phyloP scores from a whole-genome alignment of 441 rosid genomes.

The Eruca vesicaria region DNA sequence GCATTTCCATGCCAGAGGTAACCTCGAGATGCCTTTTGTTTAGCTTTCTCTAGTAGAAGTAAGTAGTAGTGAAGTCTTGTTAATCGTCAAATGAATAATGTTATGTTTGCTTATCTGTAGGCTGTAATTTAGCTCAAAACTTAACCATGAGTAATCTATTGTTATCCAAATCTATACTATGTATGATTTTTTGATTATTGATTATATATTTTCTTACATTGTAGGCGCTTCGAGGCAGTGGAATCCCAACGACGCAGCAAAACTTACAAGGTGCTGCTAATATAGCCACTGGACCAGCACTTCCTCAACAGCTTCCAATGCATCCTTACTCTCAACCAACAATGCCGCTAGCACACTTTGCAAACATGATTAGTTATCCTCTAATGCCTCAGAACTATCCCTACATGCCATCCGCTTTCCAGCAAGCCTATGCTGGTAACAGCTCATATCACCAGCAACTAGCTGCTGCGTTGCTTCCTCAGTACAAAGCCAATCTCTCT shows the following conservation, averaged over 20 bases:
- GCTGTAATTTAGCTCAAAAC: background rate
- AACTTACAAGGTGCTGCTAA: slow-evolving; percentile 56
- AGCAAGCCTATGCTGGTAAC: slow-evolving; percentile 83
- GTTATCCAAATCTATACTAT: no score
- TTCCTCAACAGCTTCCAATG: slow-evolving; percentile 87
- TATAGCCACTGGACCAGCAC: slow-evolving; percentile 76
- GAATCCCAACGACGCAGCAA: slow-evolving; percentile 59
- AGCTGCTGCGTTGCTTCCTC: slow-evolving; percentile 85
- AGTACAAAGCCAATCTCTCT: slow-evolving; percentile 55
- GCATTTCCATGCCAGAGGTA: slow-evolving; percentile 81
- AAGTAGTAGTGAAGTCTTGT: background rate
- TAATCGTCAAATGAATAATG: background rate
- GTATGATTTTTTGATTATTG: background rate
- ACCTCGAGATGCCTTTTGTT: background rate
- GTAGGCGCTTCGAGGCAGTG: slow-evolving; percentile 68
- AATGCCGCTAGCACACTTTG: slow-evolving; percentile 79
- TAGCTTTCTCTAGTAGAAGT: background rate
- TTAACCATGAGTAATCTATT: no score
- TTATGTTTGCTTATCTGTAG: background rate
- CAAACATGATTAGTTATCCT: slow-evolving; percentile 91
- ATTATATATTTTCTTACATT: slow-evolving; percentile 16
- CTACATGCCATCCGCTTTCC: slow-evolving; percentile 90
- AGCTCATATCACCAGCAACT: slow-evolving; percentile 85
- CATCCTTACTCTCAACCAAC: slow-evolving; percentile 92
- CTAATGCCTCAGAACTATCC: slow-evolving; percentile 91